phyloP scores from a whole-genome alignment of 257 asterid genomes.

The Solanum infundibuliforme region DNA sequence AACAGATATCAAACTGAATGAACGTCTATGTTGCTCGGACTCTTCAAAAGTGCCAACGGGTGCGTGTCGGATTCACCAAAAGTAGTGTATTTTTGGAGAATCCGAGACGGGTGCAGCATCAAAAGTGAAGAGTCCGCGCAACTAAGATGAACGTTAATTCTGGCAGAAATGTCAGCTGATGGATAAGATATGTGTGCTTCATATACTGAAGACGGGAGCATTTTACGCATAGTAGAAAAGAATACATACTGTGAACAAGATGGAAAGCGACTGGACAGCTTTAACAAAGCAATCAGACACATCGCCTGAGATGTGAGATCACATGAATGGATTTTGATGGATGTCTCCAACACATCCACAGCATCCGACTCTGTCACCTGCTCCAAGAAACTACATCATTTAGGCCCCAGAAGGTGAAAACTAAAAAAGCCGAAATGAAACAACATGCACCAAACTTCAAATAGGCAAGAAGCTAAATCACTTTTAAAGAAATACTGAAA shows the following conservation, averaged over 20 bases:
- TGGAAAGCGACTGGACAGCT: constrained; percentile 88
- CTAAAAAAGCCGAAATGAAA: background rate
- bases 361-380: constrained; percentile 95
- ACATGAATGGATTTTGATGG: constrained; percentile 46
- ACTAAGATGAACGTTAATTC: background rate
- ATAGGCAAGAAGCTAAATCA: background rate
- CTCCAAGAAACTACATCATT: constrained; percentile 11
- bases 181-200: background rate
- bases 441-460: background rate
- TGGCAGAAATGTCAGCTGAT: background rate
- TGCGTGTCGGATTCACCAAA: too few relatives aligned
- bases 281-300: constrained; percentile 82
- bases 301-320: constrained; percentile 82
- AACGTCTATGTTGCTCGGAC: too few relatives aligned
- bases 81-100: too few relatives aligned
- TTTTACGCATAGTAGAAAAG: background rate
- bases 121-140: too few relatives aligned
- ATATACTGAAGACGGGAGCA: background rate
- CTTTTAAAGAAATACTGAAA: background rate
- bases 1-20: background rate
- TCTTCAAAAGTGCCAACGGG: too few relatives aligned
- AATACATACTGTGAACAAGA: constrained; percentile 77
- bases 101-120: too few relatives aligned
- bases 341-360: constrained; percentile 74
- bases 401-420: background rate